Evolutionary conservation across 1,284 basidiomycete species (phyloP).

Genomic region (Ganoderma lucidum): DNA sequence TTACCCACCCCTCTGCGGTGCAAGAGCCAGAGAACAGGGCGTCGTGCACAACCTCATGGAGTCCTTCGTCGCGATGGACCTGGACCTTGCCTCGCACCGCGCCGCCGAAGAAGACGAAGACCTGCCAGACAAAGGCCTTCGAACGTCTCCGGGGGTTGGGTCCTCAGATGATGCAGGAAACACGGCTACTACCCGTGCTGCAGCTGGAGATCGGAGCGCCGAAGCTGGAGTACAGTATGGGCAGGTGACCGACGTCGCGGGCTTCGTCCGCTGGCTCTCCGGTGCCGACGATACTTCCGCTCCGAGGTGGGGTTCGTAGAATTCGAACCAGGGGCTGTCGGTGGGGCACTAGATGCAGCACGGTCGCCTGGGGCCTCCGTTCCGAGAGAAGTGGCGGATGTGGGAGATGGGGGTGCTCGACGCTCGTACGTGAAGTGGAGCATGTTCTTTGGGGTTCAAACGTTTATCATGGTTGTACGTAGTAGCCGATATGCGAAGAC

Average conservation of each 20-base stretch:
- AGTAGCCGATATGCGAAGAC: conserved; percentile 10
- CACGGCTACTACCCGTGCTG: conserved; percentile 23
- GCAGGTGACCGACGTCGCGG: conserved; percentile 46
- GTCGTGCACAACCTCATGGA: conserved; percentile 67
- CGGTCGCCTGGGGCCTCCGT: not conserved
- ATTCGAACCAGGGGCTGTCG: not conserved
- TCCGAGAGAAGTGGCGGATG: conserved; percentile 4
- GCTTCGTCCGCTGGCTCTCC: conserved; percentile 43
- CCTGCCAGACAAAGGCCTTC: not conserved
- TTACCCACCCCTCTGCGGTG: conserved; percentile 62
- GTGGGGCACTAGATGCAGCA: not conserved
- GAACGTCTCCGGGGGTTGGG: conserved; percentile 4
- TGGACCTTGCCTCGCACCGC: conserved; percentile 8
- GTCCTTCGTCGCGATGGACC: conserved; percentile 63
- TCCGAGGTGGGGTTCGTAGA: conserved; percentile 5
- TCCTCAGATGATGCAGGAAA: conserved; percentile 9
- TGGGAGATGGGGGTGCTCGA: not conserved
- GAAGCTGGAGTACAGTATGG: conserved; percentile 43
- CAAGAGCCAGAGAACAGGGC: conserved; percentile 48
- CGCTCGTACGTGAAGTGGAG: not conserved
- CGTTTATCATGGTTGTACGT: not conserved
- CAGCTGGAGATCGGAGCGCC: conserved; percentile 12
- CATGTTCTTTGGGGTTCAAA: not conserved
- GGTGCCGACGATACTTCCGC: conserved; percentile 17
- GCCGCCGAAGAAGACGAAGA: conserved; percentile 18